phyloP scores from a whole-genome alignment of 2,329 filamentous ascomycete species.

The Aspergillus sp. region DNA sequence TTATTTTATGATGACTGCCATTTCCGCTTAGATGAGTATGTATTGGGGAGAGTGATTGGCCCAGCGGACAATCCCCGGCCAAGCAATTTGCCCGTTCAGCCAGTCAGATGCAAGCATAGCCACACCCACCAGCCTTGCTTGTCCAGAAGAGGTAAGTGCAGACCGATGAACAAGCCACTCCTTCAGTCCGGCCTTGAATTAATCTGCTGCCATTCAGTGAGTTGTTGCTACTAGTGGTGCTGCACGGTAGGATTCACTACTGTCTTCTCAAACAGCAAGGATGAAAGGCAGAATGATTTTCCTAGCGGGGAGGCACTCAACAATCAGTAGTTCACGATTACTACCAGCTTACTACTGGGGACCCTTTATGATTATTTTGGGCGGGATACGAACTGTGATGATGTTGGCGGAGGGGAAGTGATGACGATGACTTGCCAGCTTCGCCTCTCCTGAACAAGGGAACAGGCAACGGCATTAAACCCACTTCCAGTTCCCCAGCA shows the following conservation, averaged over 20 bases:
- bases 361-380: too few relatives aligned
- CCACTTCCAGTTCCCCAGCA: background rate
- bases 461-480: constrained; percentile 17
- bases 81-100: background rate
- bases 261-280: too few relatives aligned
- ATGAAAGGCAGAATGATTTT: constrained; percentile 1
- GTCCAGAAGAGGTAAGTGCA: background rate
- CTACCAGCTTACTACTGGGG: too few relatives aligned
- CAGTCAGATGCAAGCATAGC: background rate
- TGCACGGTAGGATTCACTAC: background rate
- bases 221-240: background rate
- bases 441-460: background rate
- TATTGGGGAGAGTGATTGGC: constrained; percentile 8
- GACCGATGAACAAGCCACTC: background rate
- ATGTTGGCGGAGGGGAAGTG: background rate
- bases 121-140: constrained; percentile 3
- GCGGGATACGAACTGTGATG: background rate
- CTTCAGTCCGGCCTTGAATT: background rate
- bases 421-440: background rate
- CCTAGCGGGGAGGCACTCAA: background rate
- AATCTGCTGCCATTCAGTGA: too few relatives aligned
- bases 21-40: background rate
- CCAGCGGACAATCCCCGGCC: background rate
- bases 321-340: too few relatives aligned
- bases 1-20: constrained; percentile 12